phyloP scores from a whole-genome alignment of 176 grass and related monocot genomes.

The Aegilops speltoides region DNA sequence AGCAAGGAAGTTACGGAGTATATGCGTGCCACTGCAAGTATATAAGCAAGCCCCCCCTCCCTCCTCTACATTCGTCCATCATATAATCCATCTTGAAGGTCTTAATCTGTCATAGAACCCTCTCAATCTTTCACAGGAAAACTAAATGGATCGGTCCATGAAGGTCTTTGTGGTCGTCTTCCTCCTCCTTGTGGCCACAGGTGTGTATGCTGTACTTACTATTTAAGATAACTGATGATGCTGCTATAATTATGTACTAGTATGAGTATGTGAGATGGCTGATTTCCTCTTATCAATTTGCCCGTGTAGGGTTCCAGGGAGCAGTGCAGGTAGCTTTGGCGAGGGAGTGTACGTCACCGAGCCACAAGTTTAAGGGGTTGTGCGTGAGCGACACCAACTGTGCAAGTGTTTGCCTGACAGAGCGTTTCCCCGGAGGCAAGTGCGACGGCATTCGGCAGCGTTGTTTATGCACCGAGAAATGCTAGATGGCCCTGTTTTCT shows the following conservation, averaged over 20 bases:
- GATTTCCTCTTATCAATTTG: not conserved
- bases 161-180: not conserved
- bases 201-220: not conserved
- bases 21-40: not conserved
- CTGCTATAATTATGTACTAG: not conserved
- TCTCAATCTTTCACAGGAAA: not conserved
- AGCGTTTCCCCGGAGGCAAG: slow-evolving; percentile 41
- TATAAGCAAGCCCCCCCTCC: not conserved
- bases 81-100: not conserved
- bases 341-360: slow-evolving; percentile 38
- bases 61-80: not conserved
- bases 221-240: too few species aligned
- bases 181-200: not conserved
- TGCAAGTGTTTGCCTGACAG: slow-evolving; percentile 37
- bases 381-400: slow-evolving; percentile 40
- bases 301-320: slow-evolving; percentile 31
- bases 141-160: not conserved
- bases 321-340: slow-evolving; percentile 17
- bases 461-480: slow-evolving; percentile 40
- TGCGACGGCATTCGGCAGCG: slow-evolving; percentile 36
- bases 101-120: not conserved
- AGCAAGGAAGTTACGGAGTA: not conserved
- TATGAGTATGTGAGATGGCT: not conserved
- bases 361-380: slow-evolving; percentile 37
- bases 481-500: not conserved